Evolutionary conservation across 2,329 filamentous ascomycete genomes (phyloP), one percentile per base, ranked within the genome.

Genomic region (Phyllosticta citrichinensis): DNA sequence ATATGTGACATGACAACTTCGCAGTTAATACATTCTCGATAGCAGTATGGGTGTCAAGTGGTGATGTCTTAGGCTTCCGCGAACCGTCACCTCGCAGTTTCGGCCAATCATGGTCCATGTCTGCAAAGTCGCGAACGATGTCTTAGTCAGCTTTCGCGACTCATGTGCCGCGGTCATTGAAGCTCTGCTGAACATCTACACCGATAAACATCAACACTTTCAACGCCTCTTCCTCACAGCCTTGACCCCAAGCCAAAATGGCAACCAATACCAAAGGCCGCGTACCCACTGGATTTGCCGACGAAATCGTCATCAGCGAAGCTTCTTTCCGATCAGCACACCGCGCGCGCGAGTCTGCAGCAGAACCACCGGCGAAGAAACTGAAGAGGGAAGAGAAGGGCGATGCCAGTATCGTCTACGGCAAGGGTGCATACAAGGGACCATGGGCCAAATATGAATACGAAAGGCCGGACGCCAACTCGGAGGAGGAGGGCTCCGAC

Each of bases 361-460:
- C 77, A 19, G 79, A 79, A 25, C 69, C 72, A 20, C 74, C 85
- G 12, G 78, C 83, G 27, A 97, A 95, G 74, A 88, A 88, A 65
- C 80, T 86, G n/a, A 88, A 87, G 67, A 82, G 94, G 63, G 91
- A 97, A 74, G 85, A 79, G 66, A 97, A 94, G 70, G 94, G 94
- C 55, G 86, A 93, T 71, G 84, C 91, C 52, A 85, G 86, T 19
- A 81, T 97, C 50, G 87, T 92, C 0, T 92, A 96, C 68, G 94
- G 94, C 0, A 86, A 91, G 8, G 87, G 87, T 59, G 87, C 91
- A 54, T 99, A 99, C 74, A 83, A 96, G 47, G 95, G 95, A 0
- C 95, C 94, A 0, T 99, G 95, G 95, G 95, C 94, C 9, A 86
- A 82, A 71, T 96, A 95, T 70, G 81, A 85, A 64, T 79, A 86